Percentiles rank a stretch among this genome's conserved stretches.
These are phyloP conservation scores for Dioscorea dumetorum DNA, from an alignment of 106 monocot species.

Conservation along the genomic window DNA sequence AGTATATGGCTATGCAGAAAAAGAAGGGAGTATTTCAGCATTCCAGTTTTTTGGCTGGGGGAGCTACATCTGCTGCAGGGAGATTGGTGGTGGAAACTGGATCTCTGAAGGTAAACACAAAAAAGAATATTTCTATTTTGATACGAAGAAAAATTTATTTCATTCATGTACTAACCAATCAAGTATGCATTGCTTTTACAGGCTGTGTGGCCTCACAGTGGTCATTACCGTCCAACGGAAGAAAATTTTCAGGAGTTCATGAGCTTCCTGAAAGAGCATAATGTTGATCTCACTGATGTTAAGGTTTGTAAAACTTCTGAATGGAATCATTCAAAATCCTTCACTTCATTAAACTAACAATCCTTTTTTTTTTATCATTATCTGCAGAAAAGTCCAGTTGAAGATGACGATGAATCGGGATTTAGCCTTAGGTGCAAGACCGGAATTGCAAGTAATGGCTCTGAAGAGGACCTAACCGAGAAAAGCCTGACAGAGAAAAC, in stretches of 20 bases:
- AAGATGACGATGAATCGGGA: slow-evolving; percentile 49
- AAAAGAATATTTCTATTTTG: too few species aligned
- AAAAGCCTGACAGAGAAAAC: too few species aligned
- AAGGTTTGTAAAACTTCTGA: slow-evolving; percentile 27
- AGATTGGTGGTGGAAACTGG: slow-evolving; percentile 74
- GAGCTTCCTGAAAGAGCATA: slow-evolving; percentile 53
- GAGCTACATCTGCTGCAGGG: slow-evolving; percentile 90
- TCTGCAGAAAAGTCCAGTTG: slow-evolving; percentile 52
- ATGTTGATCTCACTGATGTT: slow-evolving; percentile 74
- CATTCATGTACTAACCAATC: too few species aligned
- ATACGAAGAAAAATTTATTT: too few species aligned
- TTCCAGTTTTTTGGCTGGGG: slow-evolving; percentile 93
- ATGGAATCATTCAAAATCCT: too few species aligned
- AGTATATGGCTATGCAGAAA: slow-evolving; percentile 43
- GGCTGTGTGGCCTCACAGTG: slow-evolving; percentile 94
- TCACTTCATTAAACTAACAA: not conserved
- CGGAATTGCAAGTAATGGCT: slow-evolving; percentile 8
- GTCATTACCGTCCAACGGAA: slow-evolving; percentile 81
- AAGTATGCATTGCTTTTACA: slow-evolving; percentile 7
- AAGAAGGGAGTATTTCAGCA: slow-evolving; percentile 88
- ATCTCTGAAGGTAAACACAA: slow-evolving; percentile 50
- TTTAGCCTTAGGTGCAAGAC: not conserved
- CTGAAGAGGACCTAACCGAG: slow-evolving; percentile 15
- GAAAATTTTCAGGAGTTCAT: slow-evolving; percentile 80
- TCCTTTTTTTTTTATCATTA: not conserved